phyloP scores from a whole-genome alignment of 441 rosid species.

The Daphne laureola region DNA sequence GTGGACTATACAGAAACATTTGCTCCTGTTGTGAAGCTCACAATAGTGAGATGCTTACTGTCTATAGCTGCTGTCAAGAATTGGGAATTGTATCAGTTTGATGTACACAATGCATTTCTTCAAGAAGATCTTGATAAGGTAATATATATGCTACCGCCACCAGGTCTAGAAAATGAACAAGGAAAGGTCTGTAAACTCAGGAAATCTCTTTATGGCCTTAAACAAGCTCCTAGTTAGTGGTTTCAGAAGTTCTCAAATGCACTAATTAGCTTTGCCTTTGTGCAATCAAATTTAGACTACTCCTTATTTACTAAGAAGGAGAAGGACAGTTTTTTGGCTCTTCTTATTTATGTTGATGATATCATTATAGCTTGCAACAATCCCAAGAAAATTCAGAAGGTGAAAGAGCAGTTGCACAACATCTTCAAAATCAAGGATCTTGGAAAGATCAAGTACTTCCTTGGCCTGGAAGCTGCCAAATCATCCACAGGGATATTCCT shows the following conservation, averaged over 20 bases:
- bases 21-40: neutral
- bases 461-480: neutral
- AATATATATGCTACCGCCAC: neutral
- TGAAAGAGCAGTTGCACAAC: neutral
- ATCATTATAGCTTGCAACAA: neutral
- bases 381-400: neutral
- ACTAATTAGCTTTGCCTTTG: neutral
- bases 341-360: neutral
- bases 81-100: neutral
- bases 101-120: neutral
- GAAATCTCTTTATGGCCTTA: neutral
- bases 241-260: neutral
- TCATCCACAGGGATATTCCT: neutral
- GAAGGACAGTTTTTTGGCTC: neutral
- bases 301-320: neutral
- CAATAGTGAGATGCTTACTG: neutral
- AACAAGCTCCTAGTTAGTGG: neutral
- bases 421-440: neutral
- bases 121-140: neutral
- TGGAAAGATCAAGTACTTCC: neutral
- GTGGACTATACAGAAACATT: constrained; percentile 1
- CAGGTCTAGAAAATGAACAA: neutral
- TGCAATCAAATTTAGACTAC: neutral
- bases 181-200: too few relatives aligned
- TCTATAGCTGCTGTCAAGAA: neutral